Evolutionary conservation across 768 basidiomycete genomes (phyloP).

Genomic region (Mycena sanguinolenta): DNA sequence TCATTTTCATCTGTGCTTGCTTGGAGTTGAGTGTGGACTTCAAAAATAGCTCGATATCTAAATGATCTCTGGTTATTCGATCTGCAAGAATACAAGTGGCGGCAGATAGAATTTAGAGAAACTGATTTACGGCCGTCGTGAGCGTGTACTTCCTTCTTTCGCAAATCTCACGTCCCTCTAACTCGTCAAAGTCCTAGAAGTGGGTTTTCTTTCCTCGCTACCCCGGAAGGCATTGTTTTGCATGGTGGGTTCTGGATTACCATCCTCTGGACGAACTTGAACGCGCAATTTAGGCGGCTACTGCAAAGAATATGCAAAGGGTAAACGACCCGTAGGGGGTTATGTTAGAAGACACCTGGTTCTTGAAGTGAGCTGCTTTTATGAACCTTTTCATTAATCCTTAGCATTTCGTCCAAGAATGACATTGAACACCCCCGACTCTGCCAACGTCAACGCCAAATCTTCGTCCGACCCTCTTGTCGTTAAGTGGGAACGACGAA

Average conservation of each 20-base stretch:
- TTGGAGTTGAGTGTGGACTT: background rate
- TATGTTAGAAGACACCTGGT: slow-evolving; percentile 94
- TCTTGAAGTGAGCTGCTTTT: slow-evolving; percentile 69
- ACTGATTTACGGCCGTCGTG: slow-evolving; percentile 82
- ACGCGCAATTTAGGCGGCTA: slow-evolving; percentile 74
- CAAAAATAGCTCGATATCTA: slow-evolving; percentile 79
- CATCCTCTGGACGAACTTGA: background rate
- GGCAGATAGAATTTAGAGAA: slow-evolving; percentile 79
- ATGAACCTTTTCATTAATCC: background rate
- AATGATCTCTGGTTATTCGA: slow-evolving; percentile 91
- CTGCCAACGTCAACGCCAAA: slow-evolving; percentile 49
- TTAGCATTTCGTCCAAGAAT: slow-evolving; percentile 23
- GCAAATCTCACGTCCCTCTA: slow-evolving; percentile 4
- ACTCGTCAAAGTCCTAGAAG: slow-evolving; percentile 68
- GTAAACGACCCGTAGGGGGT: slow-evolving; percentile 87
- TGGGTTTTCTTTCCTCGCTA: slow-evolving; percentile 88
- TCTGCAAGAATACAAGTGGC: slow-evolving; percentile 89
- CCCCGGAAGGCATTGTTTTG: slow-evolving; percentile 81
- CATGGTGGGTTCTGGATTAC: slow-evolving; percentile 66
- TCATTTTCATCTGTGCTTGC: background rate
- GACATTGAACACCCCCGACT: slow-evolving; percentile 37
- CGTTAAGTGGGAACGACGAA: slow-evolving; percentile 90
- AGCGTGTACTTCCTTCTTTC: slow-evolving; percentile 39
- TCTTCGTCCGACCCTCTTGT: slow-evolving; percentile 60
- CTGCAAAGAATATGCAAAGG: slow-evolving; percentile 90